Percentiles rank a stretch among this genome's conserved stretches.
Conservation (phyloP, 805 yeast species). For the Yarrowia sp. region DNA sequence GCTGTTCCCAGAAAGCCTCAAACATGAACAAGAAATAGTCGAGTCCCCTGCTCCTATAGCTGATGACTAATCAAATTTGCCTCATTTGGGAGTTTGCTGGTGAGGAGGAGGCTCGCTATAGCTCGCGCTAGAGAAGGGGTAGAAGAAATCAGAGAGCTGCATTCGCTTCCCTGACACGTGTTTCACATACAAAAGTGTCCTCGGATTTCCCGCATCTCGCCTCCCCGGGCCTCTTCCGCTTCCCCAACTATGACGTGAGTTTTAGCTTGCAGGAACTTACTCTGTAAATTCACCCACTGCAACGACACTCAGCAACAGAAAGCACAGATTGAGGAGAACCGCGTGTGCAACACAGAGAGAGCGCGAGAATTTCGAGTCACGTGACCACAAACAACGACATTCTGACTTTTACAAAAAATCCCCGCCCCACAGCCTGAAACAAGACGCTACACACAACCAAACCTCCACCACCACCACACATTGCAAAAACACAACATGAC, state of each 20-base stretch:
- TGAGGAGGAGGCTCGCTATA: neutral
- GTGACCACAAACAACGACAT: no score
- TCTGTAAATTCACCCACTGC: slow-evolving; percentile 10
- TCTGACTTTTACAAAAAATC: no score
- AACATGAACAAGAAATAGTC: no score
- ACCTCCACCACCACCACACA: slow-evolving; percentile 2
- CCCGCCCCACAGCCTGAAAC: neutral
- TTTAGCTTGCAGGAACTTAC: slow-evolving; percentile 7
- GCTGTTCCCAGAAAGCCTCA: no score
- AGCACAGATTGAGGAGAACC: no score
- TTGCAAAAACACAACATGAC: neutral
- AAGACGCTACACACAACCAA: neutral
- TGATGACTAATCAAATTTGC: slow-evolving; percentile 14
- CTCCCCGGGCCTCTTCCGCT: neutral
- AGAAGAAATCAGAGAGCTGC: neutral
- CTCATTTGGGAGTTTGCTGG: slow-evolving; percentile 7
- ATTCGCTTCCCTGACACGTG: neutral
- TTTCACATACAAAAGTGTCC: neutral
- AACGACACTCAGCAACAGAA: neutral
- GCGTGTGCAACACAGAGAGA: no score
- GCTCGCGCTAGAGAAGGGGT: no score
- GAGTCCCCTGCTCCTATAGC: neutral
- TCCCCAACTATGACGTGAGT: neutral
- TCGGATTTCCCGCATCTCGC: neutral
- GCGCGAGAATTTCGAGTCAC: no score